phyloP scores from a whole-genome alignment of 768 basidiomycete genomes.

The Botryobasidium botryosum region DNA sequence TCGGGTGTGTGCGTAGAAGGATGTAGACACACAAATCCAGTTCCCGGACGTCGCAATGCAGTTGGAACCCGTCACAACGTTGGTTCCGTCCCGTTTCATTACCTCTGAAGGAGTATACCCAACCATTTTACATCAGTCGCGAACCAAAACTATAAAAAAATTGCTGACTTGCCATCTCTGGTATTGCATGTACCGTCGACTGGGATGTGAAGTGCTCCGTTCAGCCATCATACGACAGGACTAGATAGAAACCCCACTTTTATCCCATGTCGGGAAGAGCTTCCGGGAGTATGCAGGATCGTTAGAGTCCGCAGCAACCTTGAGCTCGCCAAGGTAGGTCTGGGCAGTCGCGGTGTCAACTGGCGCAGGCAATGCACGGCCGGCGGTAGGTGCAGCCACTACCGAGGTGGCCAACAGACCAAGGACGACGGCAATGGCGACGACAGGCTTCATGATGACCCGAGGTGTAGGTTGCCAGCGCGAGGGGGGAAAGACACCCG shows the following conservation, averaged over 20 bases:
- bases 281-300: conserved; percentile 1
- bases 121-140: too few species aligned
- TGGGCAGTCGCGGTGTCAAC: conserved; percentile 8
- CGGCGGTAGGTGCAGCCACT: too few species aligned
- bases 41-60: too few species aligned
- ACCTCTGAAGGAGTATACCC: too few species aligned
- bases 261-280: conserved; percentile 8
- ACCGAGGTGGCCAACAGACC: too few species aligned
- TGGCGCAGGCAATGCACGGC: conserved; percentile 7
- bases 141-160: too few species aligned
- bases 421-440: too few species aligned
- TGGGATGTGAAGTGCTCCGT: not conserved
- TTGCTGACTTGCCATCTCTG: conserved; percentile 8
- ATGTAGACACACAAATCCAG: too few species aligned
- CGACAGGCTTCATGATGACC: too few species aligned
- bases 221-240: not conserved
- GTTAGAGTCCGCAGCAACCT: conserved; percentile 1
- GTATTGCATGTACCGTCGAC: not conserved
- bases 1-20: not conserved
- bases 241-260: conserved; percentile 20
- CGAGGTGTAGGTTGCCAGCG: too few species aligned
- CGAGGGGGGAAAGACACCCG: too few species aligned
- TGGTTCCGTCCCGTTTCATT: conserved; percentile 20
- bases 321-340: conserved; percentile 6
- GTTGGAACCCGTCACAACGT: conserved; percentile 25